Conservation (phyloP, 2,329 filamentous ascomycete species). For the Sporothrix variecibatus region DNA sequence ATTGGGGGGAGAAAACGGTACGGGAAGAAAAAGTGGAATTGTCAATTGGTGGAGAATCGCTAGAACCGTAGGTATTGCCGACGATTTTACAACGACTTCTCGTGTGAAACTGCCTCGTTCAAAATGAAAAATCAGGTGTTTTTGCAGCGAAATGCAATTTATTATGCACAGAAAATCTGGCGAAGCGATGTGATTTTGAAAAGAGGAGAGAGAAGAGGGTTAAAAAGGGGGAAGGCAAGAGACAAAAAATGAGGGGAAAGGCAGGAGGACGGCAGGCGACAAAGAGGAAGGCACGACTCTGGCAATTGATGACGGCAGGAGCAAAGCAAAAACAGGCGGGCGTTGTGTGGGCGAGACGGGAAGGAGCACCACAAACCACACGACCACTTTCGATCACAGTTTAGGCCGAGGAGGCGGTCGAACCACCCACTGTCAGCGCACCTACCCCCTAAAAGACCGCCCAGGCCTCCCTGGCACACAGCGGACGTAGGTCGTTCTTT, state of each 20-base stretch:
- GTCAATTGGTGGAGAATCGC: conserved; percentile 7
- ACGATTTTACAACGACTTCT: conserved; percentile 11
- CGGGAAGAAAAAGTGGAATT: conserved; percentile 26
- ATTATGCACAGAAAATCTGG: conserved; percentile 2
- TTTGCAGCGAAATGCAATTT: background rate
- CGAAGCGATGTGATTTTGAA: background rate
- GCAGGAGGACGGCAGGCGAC: conserved; percentile 10
- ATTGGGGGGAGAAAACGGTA: conserved; percentile 23
- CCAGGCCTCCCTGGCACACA: background rate
- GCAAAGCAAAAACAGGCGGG: background rate
- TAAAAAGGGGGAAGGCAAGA: background rate
- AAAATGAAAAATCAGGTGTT: background rate
- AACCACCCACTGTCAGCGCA: conserved; percentile 11
- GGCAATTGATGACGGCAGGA: conserved; percentile 18
- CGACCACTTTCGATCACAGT: conserved; percentile 20
- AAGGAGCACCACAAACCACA: conserved; percentile 23
- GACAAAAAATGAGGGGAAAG: conserved; percentile 12
- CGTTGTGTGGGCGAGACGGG: background rate
- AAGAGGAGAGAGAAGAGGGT: background rate
- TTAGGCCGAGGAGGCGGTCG: conserved; percentile 21
- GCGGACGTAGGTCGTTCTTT: conserved; percentile 5
- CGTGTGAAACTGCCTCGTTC: background rate
- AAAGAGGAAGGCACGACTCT: conserved; percentile 14
- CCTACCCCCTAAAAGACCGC: background rate
- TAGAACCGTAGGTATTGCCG: conserved; percentile 21